These are phyloP conservation scores for Clavispora vitiphila DNA, from an alignment of 805 yeast genomes.

Conservation along the genomic window DNA sequence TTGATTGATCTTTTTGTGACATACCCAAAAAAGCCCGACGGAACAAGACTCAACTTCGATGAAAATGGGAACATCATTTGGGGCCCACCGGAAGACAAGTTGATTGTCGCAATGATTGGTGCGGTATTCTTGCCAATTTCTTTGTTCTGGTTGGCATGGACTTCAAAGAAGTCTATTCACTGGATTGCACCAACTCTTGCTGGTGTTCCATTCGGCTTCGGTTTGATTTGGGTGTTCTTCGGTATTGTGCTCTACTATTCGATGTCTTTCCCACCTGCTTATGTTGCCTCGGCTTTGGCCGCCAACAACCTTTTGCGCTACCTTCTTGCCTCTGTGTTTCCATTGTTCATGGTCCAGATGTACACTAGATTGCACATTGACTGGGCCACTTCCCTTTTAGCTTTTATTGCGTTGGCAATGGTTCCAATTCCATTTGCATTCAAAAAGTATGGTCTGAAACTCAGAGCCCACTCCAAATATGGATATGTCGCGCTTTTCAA, in stretches of 20 bases:
- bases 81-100: constrained; percentile 56
- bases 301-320: constrained; percentile 82
- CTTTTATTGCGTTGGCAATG: constrained; percentile 61
- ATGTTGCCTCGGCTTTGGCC: constrained; percentile 83
- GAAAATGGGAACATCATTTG: constrained; percentile 50
- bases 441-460: constrained; percentile 48
- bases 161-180: constrained; percentile 54
- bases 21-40: constrained; percentile 58
- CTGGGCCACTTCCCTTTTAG: constrained; percentile 76
- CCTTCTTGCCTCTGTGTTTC: constrained; percentile 71
- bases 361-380: constrained; percentile 61
- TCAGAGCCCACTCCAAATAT: constrained; percentile 54
- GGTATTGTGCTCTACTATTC: constrained; percentile 65
- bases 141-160: constrained; percentile 75
- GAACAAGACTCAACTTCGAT: constrained; percentile 52
- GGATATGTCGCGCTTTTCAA: constrained; percentile 48
- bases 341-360: constrained; percentile 84
- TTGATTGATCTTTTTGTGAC: constrained; percentile 36
- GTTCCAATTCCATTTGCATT: constrained; percentile 74
- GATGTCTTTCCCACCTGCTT: constrained; percentile 66
- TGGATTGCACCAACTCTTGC: constrained; percentile 76
- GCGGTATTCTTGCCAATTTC: constrained; percentile 56
- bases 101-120: constrained; percentile 61
- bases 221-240: constrained; percentile 67
- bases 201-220: constrained; percentile 76